Conservation (phyloP, 176 grass and related monocot species). For the Zizania latifolia region DNA sequence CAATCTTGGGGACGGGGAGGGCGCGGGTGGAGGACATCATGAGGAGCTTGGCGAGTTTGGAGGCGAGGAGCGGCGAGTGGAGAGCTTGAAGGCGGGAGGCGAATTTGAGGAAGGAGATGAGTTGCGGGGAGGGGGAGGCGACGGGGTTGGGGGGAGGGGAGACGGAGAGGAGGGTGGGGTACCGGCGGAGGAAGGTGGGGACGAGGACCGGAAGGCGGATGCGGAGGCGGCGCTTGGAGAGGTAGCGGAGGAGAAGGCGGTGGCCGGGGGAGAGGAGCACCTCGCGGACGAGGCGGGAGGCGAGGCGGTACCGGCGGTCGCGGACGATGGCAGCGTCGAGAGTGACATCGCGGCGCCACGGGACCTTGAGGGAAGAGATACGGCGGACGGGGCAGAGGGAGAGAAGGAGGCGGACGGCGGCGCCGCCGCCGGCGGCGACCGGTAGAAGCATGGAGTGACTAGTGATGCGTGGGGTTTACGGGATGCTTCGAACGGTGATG, state of each 20-base stretch:
- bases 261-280: slow-evolving; percentile 57
- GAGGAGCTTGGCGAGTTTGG: slow-evolving; percentile 76
- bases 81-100: slow-evolving; percentile 28
- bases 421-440: not conserved
- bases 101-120: slow-evolving; percentile 45
- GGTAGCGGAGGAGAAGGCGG: slow-evolving; percentile 63
- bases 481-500: not conserved
- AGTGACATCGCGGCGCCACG: slow-evolving; percentile 56
- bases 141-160: slow-evolving; percentile 42
- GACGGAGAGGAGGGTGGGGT: slow-evolving; percentile 78
- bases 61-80: slow-evolving; percentile 39
- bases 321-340: slow-evolving; percentile 58
- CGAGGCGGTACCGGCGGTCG: slow-evolving; percentile 52
- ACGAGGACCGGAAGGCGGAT: slow-evolving; percentile 51
- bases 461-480: not conserved
- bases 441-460: slow-evolving; percentile 22
- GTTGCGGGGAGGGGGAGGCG: slow-evolving; percentile 52
- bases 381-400: not conserved
- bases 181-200: slow-evolving; percentile 56
- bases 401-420: not conserved
- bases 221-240: slow-evolving; percentile 64
- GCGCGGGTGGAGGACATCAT: slow-evolving; percentile 72
- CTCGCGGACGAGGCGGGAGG: slow-evolving; percentile 62
- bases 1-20: slow-evolving; percentile 56
- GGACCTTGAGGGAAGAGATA: slow-evolving; percentile 57